Evolutionary conservation across 768 basidiomycete genomes (phyloP), one percentile per base, ranked within the genome.

Genomic region (Pisolithus tinctorius): DNA sequence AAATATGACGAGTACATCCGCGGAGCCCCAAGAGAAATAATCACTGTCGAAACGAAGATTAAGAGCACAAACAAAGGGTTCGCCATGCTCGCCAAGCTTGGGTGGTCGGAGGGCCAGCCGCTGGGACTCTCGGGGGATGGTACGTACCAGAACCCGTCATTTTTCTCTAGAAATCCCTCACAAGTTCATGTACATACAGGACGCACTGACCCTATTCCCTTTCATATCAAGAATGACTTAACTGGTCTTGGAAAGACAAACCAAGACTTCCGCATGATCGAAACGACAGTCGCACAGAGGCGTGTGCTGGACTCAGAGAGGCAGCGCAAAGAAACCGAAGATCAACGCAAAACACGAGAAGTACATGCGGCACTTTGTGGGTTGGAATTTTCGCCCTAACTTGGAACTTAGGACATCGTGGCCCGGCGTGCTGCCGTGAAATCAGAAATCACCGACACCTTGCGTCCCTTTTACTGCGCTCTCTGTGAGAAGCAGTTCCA

Each of bases 401-500:
- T 51, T 42, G 45, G 16, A 47, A 10, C 50, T 13, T 56, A 90
- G 88, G 81, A 82, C 54, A 56, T 60, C 1, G 86, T 80, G 1
- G 85, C 85, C 11, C 81, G 80, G 46, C 80, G 78, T 54, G 78
- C 74, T 9, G 86, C 84, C 9, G 70, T 90, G 38, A 75, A 81
- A 58, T 75, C 74, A 26, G 86, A 92, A 63, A 80, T 93, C 29
- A 79, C 77, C 1, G 74, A 75, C 45, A 82, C 82, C 4, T 74
- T 92, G 44, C 76, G 76, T 30, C 75, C 86, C 8, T 92, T 92
- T 68, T 91, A 90, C 63, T 93, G 90, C 64, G 69, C 74, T 25
- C 75, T 90, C 17, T 93, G 90, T 71, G 88, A 90, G 55, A 91
- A 91, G 64, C 90, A 93, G 64, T 92, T 91, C 70, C 78, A 83